phyloP scores from a whole-genome alignment of 2,329 filamentous ascomycete genomes.

The Hymenoscyphus fructigenus region DNA sequence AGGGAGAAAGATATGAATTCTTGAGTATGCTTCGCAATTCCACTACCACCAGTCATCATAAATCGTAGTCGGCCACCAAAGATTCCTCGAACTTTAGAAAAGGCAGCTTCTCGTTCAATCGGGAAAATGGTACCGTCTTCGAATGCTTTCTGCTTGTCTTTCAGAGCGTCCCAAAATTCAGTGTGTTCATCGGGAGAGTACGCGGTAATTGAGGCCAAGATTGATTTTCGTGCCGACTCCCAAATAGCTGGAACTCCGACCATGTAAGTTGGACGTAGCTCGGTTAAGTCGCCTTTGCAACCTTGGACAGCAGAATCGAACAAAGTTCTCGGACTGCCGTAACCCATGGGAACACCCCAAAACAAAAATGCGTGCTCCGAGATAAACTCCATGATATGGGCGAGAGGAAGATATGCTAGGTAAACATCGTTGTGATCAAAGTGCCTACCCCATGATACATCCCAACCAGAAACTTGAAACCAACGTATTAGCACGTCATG shows the following conservation, averaged over 20 bases:
- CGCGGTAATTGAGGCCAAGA: background rate
- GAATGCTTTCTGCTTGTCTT: conserved; percentile 8
- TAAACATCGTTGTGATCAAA: conserved; percentile 76
- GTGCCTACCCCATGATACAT: conserved; percentile 71
- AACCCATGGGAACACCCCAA: conserved; percentile 89
- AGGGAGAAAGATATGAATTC: conserved; percentile 87
- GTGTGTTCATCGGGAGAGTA: conserved; percentile 5
- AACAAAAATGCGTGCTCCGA: conserved; percentile 88
- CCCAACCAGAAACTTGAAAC: conserved; percentile 70
- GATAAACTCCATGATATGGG: conserved; percentile 93
- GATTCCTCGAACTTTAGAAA: conserved; percentile 1
- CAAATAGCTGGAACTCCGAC: conserved; percentile 95
- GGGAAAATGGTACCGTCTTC: conserved; percentile 1
- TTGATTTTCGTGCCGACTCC: conserved; percentile 88
- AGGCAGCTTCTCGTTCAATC: background rate
- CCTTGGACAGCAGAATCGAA: conserved; percentile 83
- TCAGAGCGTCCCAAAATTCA: conserved; percentile 5
- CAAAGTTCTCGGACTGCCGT: conserved; percentile 85
- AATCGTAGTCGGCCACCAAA: conserved; percentile 70
- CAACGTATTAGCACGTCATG: background rate
- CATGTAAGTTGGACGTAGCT: conserved; percentile 83
- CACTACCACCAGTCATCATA: conserved; percentile 89
- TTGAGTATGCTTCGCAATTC: conserved; percentile 80
- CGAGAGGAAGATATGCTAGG: conserved; percentile 83
- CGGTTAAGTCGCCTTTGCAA: conserved; percentile 89